These are phyloP conservation scores for Sambucus nigra DNA, from an alignment of 129 eudicot species.

Conservation along the genomic window DNA sequence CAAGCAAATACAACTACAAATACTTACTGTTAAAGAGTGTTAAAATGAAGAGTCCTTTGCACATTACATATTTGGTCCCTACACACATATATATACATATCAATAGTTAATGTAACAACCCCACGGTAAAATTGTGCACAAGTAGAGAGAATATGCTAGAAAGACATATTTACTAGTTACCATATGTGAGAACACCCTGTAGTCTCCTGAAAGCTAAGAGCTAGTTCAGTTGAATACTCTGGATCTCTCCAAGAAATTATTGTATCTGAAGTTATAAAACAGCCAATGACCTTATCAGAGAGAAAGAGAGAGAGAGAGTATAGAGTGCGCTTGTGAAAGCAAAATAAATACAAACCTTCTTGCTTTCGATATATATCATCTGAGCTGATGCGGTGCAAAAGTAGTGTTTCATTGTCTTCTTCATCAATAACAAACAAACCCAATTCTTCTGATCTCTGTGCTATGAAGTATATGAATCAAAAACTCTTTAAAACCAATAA, in stretches of 20 bases:
- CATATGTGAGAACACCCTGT: conserved; percentile 88
- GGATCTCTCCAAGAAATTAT: conserved; percentile 95
- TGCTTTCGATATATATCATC: conserved; percentile 91
- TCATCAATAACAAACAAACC: conserved; percentile 80
- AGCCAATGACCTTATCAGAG: background rate
- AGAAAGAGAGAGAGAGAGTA: background rate
- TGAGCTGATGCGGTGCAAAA: conserved; percentile 76
- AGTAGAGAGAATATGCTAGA: background rate
- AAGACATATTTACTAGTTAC: conserved; percentile 18
- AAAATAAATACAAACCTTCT: conserved; percentile 66
- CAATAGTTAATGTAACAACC: conserved; percentile 2
- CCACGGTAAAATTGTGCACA: background rate
- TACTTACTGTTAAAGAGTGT: conserved; percentile 64
- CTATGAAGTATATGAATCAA: conserved; percentile 5
- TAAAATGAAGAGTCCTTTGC: conserved; percentile 66
- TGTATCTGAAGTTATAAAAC: conserved; percentile 36
- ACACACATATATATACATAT: conserved; percentile 14
- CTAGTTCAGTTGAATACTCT: conserved; percentile 70
- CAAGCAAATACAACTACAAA: no score
- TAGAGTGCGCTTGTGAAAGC: background rate
- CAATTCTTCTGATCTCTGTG: conserved; percentile 74
- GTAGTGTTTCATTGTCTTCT: conserved; percentile 80
- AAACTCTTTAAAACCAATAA: background rate
- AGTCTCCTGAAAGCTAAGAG: conserved; percentile 92
- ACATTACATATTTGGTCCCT: conserved; percentile 80